These are phyloP conservation scores for Globisporangium viniferum DNA, from an alignment of 352 stramenopile genomes.

Conservation along the genomic window DNA sequence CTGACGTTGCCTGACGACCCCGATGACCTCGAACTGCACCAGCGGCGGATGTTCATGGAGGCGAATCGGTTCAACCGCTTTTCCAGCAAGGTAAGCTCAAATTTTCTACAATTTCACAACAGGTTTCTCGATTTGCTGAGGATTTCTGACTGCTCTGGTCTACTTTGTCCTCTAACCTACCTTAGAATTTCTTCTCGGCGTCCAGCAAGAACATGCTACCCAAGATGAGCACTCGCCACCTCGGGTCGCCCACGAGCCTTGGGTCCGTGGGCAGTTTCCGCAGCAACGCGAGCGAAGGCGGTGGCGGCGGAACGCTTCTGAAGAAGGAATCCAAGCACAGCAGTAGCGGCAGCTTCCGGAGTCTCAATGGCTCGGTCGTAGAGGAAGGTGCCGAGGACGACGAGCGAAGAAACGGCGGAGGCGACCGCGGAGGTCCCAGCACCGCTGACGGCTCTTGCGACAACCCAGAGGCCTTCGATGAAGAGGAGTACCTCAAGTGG, in stretches of 20 bases:
- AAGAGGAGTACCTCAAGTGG: conserved; percentile 62
- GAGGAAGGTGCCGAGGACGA: conserved; percentile 17
- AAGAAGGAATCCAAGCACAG: conserved; percentile 32
- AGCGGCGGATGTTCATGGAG: conserved; percentile 63
- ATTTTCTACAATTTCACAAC: background rate
- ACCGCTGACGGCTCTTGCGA: conserved; percentile 27
- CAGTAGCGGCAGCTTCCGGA: conserved; percentile 19
- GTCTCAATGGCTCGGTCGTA: conserved; percentile 14
- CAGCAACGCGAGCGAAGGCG: background rate
- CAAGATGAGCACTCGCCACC: conserved; percentile 23
- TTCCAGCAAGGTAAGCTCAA: conserved; percentile 35
- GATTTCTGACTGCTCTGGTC: background rate
- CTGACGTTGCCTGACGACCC: conserved; percentile 42
- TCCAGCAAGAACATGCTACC: conserved; percentile 39
- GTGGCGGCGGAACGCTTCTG: background rate
- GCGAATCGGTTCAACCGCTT: conserved; percentile 48
- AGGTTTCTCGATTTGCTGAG: background rate
- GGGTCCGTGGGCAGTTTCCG: conserved; percentile 12
- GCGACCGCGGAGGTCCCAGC: background rate
- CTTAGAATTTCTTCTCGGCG: conserved; percentile 42
- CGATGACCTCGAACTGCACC: conserved; percentile 56
- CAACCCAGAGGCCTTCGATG: conserved; percentile 33
- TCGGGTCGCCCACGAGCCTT: conserved; percentile 20
- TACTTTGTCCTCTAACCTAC: background rate
- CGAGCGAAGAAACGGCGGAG: conserved; percentile 8